phyloP scores from a whole-genome alignment of 1,284 basidiomycete species.

The Leccinum huronense region DNA sequence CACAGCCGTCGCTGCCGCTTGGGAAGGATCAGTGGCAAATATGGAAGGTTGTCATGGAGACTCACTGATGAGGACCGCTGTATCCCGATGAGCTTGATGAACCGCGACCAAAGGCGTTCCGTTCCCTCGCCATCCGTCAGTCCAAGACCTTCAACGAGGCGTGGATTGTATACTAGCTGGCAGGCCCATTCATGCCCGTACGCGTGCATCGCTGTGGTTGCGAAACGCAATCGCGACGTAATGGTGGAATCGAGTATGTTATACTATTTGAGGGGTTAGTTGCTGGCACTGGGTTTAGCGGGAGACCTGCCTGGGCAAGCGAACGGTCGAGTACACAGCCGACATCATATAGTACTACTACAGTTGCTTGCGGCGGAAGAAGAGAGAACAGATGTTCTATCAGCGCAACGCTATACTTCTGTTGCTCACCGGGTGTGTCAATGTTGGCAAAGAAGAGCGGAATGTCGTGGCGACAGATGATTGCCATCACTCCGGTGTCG shows the following conservation, averaged over 20 bases:
- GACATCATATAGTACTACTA: constrained; percentile 39
- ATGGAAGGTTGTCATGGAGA: background rate
- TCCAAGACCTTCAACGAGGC: background rate
- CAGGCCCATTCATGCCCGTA: constrained; percentile 7
- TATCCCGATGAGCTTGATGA: constrained; percentile 6
- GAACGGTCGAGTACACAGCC: constrained; percentile 40
- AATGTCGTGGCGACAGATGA: background rate
- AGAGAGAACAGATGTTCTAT: constrained; percentile 22
- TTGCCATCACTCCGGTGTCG: background rate
- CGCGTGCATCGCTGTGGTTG: background rate
- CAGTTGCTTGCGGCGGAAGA: constrained; percentile 35
- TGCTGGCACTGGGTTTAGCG: background rate
- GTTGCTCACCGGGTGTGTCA: background rate
- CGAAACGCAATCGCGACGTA: background rate
- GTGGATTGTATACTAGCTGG: constrained; percentile 2
- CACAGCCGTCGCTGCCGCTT: background rate
- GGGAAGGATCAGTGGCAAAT: background rate
- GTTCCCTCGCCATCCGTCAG: constrained; percentile 3
- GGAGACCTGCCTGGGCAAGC: constrained; percentile 3
- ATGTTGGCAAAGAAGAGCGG: background rate
- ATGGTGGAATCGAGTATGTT: background rate
- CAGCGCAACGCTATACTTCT: background rate
- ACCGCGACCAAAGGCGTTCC: background rate
- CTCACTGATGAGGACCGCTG: constrained; percentile 1
- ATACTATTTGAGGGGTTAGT: background rate